Evolutionary conservation across 2,329 filamentous ascomycete species (phyloP).

Genomic region (Cercospora sp.): DNA sequence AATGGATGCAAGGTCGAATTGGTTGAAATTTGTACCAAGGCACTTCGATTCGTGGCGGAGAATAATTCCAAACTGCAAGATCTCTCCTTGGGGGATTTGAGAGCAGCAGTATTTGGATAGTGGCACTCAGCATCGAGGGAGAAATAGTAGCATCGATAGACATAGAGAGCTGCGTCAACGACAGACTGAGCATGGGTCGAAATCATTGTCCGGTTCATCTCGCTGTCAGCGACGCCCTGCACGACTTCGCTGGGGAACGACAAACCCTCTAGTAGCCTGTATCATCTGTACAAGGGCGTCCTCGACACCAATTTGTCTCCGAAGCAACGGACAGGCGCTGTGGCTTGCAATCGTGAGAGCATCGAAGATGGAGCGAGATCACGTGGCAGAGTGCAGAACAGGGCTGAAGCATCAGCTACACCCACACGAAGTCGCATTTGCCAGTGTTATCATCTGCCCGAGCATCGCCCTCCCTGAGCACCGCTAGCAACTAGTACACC

Average conservation of each 20-base stretch:
- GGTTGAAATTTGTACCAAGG: neutral
- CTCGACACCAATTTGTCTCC: neutral
- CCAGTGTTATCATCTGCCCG: neutral
- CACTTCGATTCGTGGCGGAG: neutral
- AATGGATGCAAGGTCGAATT: neutral
- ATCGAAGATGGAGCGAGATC: neutral
- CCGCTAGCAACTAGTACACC: slow-evolving; percentile 1
- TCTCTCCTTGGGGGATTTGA: neutral
- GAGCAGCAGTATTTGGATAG: neutral
- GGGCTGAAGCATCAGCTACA: neutral
- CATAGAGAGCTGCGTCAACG: neutral
- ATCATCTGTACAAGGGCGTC: neutral
- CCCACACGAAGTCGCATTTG: neutral
- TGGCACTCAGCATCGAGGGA: neutral
- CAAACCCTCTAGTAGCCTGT: too few species aligned
- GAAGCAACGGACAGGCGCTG: neutral
- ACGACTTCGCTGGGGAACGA: neutral
- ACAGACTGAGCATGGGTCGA: neutral
- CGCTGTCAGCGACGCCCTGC: neutral
- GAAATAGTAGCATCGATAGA: neutral
- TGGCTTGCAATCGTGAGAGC: neutral
- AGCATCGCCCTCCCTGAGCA: neutral
- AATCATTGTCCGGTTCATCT: neutral
- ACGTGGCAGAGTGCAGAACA: too few species aligned
- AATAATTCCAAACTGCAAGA: neutral